These are phyloP conservation scores for Capsella rubella DNA, from an alignment of 441 rosid genomes.

Conservation along the genomic window DNA sequence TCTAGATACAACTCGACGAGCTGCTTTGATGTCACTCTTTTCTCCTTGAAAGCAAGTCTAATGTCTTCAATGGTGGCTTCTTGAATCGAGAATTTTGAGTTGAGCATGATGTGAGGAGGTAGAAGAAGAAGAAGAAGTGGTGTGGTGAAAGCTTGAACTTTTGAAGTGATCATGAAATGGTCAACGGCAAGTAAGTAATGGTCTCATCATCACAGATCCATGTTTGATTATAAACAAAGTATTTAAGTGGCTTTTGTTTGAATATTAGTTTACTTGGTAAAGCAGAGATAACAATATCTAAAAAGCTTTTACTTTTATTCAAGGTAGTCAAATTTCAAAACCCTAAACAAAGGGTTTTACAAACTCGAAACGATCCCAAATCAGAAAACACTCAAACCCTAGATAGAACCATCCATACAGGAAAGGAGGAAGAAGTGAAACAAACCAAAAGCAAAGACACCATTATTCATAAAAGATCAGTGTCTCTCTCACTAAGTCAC, in stretches of 20 bases:
- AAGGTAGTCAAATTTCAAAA: slow-evolving; percentile 2
- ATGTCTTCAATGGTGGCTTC: slow-evolving; percentile 64
- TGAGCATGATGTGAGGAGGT: slow-evolving; percentile 4
- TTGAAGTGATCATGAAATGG: too few species aligned
- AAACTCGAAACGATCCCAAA: slow-evolving; percentile 7
- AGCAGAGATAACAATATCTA: not conserved
- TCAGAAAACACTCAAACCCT: not conserved
- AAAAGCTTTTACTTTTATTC: not conserved
- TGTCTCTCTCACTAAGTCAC: not conserved
- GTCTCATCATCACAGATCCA: not conserved
- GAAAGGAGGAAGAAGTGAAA: not conserved
- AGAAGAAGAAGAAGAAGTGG: not conserved
- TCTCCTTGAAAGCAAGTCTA: slow-evolving; percentile 55
- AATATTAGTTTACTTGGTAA: too few species aligned
- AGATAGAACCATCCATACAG: not conserved
- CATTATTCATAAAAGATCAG: slow-evolving; percentile 11
- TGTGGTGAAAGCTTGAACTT: too few species aligned
- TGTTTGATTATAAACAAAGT: not conserved
- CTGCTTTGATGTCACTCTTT: slow-evolving; percentile 63
- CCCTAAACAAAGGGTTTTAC: not conserved
- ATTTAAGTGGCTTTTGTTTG: too few species aligned
- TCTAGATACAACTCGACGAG: slow-evolving; percentile 61
- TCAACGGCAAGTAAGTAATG: not conserved
- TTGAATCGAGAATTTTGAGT: slow-evolving; percentile 44
- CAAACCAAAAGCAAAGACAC: slow-evolving; percentile 12